A percentile compares a stretch with the other conserved stretches of the same genome.
Conservation (phyloP, 2,329 filamentous ascomycete genomes). For the Hymenoscyphus infarciens region DNA sequence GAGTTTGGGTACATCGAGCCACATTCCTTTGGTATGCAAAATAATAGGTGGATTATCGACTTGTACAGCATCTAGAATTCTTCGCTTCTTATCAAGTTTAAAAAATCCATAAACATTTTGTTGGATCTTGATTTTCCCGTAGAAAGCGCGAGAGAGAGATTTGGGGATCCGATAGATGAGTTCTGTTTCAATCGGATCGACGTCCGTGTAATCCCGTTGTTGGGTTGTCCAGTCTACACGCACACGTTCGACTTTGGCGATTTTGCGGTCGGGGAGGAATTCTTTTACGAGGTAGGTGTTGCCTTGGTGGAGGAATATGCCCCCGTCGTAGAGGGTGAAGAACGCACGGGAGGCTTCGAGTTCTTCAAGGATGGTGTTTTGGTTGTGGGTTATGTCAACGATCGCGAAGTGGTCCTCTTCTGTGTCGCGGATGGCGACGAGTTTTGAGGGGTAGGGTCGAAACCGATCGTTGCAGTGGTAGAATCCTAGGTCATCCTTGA, state of each 20-base stretch:
- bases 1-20: slow-evolving; percentile 81
- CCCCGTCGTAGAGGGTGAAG: slow-evolving; percentile 94
- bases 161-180: slow-evolving; percentile 68
- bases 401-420: slow-evolving; percentile 92
- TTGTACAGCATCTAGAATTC: slow-evolving; percentile 85
- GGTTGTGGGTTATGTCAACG: slow-evolving; percentile 77
- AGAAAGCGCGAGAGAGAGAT: slow-evolving; percentile 70
- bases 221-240: slow-evolving; percentile 93
- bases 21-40: slow-evolving; percentile 83
- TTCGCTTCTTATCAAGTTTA: slow-evolving; percentile 83
- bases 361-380: slow-evolving; percentile 86
- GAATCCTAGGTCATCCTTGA: slow-evolving; percentile 72
- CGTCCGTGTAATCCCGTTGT: slow-evolving; percentile 89
- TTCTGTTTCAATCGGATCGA: slow-evolving; percentile 91
- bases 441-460: slow-evolving; percentile 76
- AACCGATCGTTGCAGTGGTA: slow-evolving; percentile 90
- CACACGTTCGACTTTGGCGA: slow-evolving; percentile 84
- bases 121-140: slow-evolving; percentile 79
- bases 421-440: slow-evolving; percentile 84
- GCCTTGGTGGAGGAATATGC: slow-evolving; percentile 96
- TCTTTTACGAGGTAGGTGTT: slow-evolving; percentile 88
- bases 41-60: slow-evolving; percentile 92
- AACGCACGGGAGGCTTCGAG: slow-evolving; percentile 93
- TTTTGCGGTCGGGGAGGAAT: slow-evolving; percentile 72
- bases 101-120: slow-evolving; percentile 95